phyloP scores from a whole-genome alignment of 1,284 basidiomycete genomes.

The Cystobasidium pallidum region DNA sequence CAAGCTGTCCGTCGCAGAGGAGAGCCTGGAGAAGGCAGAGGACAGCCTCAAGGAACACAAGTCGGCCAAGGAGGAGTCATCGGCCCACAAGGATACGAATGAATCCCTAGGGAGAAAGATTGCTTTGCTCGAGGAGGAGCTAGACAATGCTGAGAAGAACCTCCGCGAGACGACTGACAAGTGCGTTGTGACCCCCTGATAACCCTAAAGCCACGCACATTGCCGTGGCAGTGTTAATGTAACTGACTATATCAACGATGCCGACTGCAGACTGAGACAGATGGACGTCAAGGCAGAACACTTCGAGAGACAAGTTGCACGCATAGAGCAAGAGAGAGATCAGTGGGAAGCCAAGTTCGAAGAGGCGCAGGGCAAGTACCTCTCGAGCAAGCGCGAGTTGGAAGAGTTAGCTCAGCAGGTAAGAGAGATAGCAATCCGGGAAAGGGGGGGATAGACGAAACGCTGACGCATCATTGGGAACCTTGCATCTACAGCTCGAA shows the following conservation, averaged over 20 bases:
- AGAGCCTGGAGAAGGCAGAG: slow-evolving; percentile 77
- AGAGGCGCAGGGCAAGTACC: slow-evolving; percentile 69
- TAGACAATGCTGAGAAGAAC: slow-evolving; percentile 95
- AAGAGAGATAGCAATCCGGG: no score
- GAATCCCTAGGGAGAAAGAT: slow-evolving; percentile 84
- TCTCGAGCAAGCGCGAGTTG: slow-evolving; percentile 77
- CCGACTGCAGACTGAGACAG: slow-evolving; percentile 85
- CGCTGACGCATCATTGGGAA: no score
- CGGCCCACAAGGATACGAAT: slow-evolving; percentile 68
- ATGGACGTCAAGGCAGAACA: slow-evolving; percentile 99
- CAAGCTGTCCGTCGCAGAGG: slow-evolving; percentile 71
- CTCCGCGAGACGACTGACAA: slow-evolving; percentile 96
- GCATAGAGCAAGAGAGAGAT: slow-evolving; percentile 89
- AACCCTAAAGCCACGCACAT: not conserved
- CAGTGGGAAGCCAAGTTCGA: slow-evolving; percentile 93
- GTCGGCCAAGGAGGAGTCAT: slow-evolving; percentile 72
- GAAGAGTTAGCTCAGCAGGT: slow-evolving; percentile 75
- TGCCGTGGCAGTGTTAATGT: not conserved
- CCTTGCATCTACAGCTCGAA: slow-evolving; percentile 33
- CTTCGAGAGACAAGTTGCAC: slow-evolving; percentile 88
- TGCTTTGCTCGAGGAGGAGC: slow-evolving; percentile 88
- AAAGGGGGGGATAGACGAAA: no score
- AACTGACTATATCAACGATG: no score
- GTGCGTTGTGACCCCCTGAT: no score
- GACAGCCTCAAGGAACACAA: slow-evolving; percentile 73